Percentiles rank a stretch among this genome's conserved stretches.
Conservation (phyloP, 768 basidiomycete genomes). For the Termitomyces sp. region DNA sequence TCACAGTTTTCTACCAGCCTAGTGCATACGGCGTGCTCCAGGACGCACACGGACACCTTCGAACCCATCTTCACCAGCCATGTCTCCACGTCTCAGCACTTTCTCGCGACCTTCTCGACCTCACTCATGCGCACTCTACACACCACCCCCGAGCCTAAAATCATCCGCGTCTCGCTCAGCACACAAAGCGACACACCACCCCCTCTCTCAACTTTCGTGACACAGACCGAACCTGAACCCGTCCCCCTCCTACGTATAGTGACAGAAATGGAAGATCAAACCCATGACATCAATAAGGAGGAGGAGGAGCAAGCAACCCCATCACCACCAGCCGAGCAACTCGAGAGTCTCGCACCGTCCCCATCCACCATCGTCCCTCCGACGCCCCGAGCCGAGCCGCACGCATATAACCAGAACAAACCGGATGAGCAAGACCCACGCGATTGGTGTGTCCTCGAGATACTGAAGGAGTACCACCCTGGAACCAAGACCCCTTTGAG, state of each 20-base stretch:
- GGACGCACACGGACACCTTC: slow-evolving; percentile 66
- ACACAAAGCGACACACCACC: slow-evolving; percentile 53
- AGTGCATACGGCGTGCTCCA: slow-evolving; percentile 38
- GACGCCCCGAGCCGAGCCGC: slow-evolving; percentile 69
- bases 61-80: slow-evolving; percentile 59
- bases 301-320: slow-evolving; percentile 41
- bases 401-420: slow-evolving; percentile 67
- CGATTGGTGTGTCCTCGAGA: slow-evolving; percentile 50
- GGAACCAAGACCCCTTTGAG: slow-evolving; percentile 46
- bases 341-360: slow-evolving; percentile 65
- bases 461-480: slow-evolving; percentile 69
- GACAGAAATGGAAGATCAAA: slow-evolving; percentile 64
- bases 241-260: slow-evolving; percentile 33
- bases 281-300: slow-evolving; percentile 41
- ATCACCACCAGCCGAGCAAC: slow-evolving; percentile 37
- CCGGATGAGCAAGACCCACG: slow-evolving; percentile 39
- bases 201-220: slow-evolving; percentile 19
- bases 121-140: slow-evolving; percentile 57
- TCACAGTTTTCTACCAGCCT: slow-evolving; percentile 38
- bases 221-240: slow-evolving; percentile 33
- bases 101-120: slow-evolving; percentile 50
- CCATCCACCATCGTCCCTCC: slow-evolving; percentile 71
- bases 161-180: slow-evolving; percentile 42
- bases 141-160: slow-evolving; percentile 46
- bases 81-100: slow-evolving; percentile 21